Evolutionary conservation across 257 asterid species (phyloP), one percentile per base, ranked within the genome.

Genomic region (Linderniella brevidens): DNA sequence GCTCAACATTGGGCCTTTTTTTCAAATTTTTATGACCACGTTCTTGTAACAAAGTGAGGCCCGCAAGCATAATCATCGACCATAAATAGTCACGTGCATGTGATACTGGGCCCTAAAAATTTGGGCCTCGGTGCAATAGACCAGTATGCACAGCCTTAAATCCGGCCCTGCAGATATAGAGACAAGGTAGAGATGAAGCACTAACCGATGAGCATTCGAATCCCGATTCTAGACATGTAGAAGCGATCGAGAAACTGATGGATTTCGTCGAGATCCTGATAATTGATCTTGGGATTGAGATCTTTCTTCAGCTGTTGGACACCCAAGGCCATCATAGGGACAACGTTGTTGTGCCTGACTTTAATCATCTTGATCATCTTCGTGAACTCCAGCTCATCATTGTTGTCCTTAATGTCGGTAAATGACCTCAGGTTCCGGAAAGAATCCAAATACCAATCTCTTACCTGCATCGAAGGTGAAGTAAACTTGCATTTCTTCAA

Each of bases 321-420:
- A 36, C 98, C 98, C 79, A 88, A 57, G 40, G 98, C 95, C 95
- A 88, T 84, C 80, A 73, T 84, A 16, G 98, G 95, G 41, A 88
- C 93, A 55, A 88, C 95, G 54, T 88, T 80, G 64, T 88, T 88
- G 73, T 84, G 95, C 61, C 95, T 74, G 56, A 88, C 98, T 77
- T 84, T 88, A 48, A 88, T 67, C 94, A 73, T 68, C 72, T 76
- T 80, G 57, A 88, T 80, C 92, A 84, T 80, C 66, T 67, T 64
- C 0, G 97, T 87, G 56, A 87, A 87, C 17, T 83, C 78, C 58
- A 69, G 64, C 64, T 83, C 95, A 12, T 84, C 90, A 11, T 39
- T 66, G 13, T 60, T 69, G 60, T 76, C 76, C 70, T 74, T 83
- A 56, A 88, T 72, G 44, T 64, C 79, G 0, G 77, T 82, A 46